Percentiles rank a stretch among this genome's conserved stretches.
Evolutionary conservation across 2,329 filamentous ascomycete species (phyloP).

Genomic region (Colletotrichum cereale): DNA sequence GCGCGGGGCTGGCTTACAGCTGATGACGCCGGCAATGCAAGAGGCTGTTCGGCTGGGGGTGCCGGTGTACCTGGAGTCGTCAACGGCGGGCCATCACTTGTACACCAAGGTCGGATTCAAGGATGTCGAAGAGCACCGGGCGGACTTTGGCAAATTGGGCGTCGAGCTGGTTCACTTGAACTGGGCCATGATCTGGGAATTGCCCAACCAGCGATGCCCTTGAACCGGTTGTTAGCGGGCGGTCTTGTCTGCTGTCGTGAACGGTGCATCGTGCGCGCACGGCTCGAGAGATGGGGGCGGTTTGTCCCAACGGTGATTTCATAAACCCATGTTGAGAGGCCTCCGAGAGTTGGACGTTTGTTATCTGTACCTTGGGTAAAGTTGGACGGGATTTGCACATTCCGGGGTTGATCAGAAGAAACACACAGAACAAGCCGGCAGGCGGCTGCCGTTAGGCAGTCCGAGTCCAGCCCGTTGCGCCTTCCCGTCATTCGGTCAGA

Average conservation of each 20-base stretch:
- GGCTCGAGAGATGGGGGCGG: not conserved
- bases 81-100: slow-evolving; percentile 47
- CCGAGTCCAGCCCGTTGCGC: too few relatives aligned
- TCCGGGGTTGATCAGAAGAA: slow-evolving; percentile 16
- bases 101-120: slow-evolving; percentile 53
- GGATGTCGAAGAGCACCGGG: slow-evolving; percentile 43
- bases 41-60: slow-evolving; percentile 53
- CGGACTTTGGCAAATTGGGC: slow-evolving; percentile 34
- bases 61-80: slow-evolving; percentile 54
- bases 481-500: slow-evolving; percentile 12
- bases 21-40: slow-evolving; percentile 51
- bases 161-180: slow-evolving; percentile 13
- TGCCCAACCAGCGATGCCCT: slow-evolving; percentile 27
- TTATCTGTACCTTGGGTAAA: too few relatives aligned
- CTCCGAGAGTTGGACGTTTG: not conserved
- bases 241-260: too few relatives aligned
- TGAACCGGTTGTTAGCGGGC: not conserved
- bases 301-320: not conserved
- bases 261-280: not conserved
- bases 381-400: slow-evolving; percentile 5
- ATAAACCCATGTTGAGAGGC: not conserved
- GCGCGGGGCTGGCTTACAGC: slow-evolving; percentile 50
- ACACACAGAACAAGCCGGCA: too few relatives aligned
- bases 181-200: slow-evolving; percentile 41
- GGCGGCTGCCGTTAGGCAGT: too few relatives aligned